Conservation (phyloP, 768 basidiomycete species). For the Panaeolus cyanescens region DNA sequence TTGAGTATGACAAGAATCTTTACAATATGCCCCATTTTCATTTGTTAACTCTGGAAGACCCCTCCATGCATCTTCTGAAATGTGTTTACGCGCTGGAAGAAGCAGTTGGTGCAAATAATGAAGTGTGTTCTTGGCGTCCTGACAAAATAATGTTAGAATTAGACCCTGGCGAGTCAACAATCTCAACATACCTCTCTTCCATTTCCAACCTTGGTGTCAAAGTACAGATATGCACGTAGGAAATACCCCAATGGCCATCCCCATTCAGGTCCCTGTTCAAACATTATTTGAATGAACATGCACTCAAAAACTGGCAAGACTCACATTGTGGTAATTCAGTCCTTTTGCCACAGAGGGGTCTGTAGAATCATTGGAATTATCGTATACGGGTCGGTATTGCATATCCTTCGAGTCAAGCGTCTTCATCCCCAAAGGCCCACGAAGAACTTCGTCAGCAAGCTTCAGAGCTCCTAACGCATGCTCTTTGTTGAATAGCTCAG, state of each 20-base stretch:
- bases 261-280: slow-evolving; percentile 84
- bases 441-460: slow-evolving; percentile 78
- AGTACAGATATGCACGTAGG: slow-evolving; percentile 88
- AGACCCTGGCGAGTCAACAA: background rate
- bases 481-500: slow-evolving; percentile 84
- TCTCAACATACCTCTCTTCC: slow-evolving; percentile 62
- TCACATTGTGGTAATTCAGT: slow-evolving; percentile 89
- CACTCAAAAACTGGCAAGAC: slow-evolving; percentile 17
- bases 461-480: slow-evolving; percentile 81
- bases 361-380: slow-evolving; percentile 90
- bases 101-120: slow-evolving; percentile 80
- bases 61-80: slow-evolving; percentile 84
- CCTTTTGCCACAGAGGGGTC: slow-evolving; percentile 90
- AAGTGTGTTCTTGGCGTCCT: slow-evolving; percentile 74
- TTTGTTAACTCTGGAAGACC: slow-evolving; percentile 95
- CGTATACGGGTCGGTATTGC: slow-evolving; percentile 90
- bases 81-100: slow-evolving; percentile 69
- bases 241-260: slow-evolving; percentile 96
- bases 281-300: slow-evolving; percentile 17
- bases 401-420: slow-evolving; percentile 87
- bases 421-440: slow-evolving; percentile 95
- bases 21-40: slow-evolving; percentile 77
- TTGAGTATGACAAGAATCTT: slow-evolving; percentile 90
- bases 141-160: slow-evolving; percentile 10
- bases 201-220: slow-evolving; percentile 70